Base-by-base conservation (phyloP, 2,329 filamentous ascomycete genomes). In the Ophiognomonia clavigignenti-juglandacearum region DNA sequence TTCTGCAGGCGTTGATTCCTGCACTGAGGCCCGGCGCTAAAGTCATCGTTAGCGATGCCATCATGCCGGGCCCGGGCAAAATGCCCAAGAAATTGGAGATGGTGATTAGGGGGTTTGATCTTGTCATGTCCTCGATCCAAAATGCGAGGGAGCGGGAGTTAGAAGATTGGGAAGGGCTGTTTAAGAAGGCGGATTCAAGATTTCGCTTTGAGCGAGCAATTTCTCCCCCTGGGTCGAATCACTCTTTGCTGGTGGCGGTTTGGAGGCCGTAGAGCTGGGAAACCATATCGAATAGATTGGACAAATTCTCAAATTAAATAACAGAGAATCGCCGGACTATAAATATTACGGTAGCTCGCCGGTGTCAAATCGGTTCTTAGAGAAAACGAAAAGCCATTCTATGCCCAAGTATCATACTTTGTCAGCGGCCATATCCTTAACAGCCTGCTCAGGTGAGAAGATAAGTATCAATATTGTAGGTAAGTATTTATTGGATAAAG, bases 1-100 rank as follows among this genome's bases (percentile, higher is more conserved):
- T 57, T 20, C 47, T 57, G 10, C 45, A 48, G 27, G 26, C 32
- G 14, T 48, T 51, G 9, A 44, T 56, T 14, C 53, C 54, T n/a
- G 54, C 52, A 14, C 48, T 57, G 48, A 48, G 47, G 37, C 43
- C 46, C 10, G 54, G 54, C 19, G 49, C 55, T 39, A 55, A 54
- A 39, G 45, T 61, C 36, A 50, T 59, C 11, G 54, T 60, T 18
- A 54, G 51, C 38, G 59, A 61, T 23, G 16, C 26, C 16, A n/a
- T 40, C 3, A 18, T 47, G 13, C 44, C 44, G 3, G 38, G 27
- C 14, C 38, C 38, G 1, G 44, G 38, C 16, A 6, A 10, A 4
- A 39, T 29, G 23, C 14, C 44, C 2, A 14, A 32, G 44, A 29
- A 23, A 19, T 20, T 22, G 18, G 44, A 47, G 38, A 47, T 5